phyloP scores from a whole-genome alignment of 2,329 filamentous ascomycete genomes.

The Juglanconis juglandina region DNA sequence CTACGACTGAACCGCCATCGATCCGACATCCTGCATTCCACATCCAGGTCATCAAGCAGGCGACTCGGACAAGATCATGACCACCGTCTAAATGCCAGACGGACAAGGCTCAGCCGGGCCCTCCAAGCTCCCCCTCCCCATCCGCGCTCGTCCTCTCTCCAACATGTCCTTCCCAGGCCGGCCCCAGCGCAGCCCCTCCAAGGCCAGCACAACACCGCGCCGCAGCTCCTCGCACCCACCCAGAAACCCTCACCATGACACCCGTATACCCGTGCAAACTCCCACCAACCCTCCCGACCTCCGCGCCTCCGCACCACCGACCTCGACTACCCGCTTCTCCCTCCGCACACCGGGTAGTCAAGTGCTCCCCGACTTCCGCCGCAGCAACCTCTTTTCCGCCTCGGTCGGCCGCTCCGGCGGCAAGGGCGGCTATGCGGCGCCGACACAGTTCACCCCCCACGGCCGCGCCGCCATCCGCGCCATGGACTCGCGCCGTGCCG shows the following conservation, averaged over 20 bases:
- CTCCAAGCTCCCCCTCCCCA: slow-evolving; percentile 14
- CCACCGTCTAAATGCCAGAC: slow-evolving; percentile 9
- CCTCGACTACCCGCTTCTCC: slow-evolving; percentile 35
- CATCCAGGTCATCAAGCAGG: not conserved
- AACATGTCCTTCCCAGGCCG: slow-evolving; percentile 9
- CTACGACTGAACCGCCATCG: not conserved
- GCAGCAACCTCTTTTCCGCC: slow-evolving; percentile 40
- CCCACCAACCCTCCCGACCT: slow-evolving; percentile 2
- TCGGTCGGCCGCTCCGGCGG: slow-evolving; percentile 41
- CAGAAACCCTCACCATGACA: not conserved
- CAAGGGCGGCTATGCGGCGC: slow-evolving; percentile 16
- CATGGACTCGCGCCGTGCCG: slow-evolving; percentile 56
- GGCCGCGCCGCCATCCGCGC: slow-evolving; percentile 57
- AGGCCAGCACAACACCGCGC: slow-evolving; percentile 3
- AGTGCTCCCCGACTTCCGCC: slow-evolving; percentile 23
- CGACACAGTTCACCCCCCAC: slow-evolving; percentile 49
- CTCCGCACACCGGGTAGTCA: slow-evolving; percentile 41
- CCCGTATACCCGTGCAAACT: not conserved
- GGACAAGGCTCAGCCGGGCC: slow-evolving; percentile 12
- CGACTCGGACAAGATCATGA: not conserved
- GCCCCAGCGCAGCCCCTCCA: slow-evolving; percentile 5
- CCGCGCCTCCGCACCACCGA: slow-evolving; percentile 31
- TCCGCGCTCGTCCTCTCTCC: slow-evolving; percentile 11
- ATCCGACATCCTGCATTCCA: not conserved
- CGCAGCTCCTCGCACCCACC: slow-evolving; percentile 17